A percentile compares a stretch with the other conserved stretches of the same genome.
phyloP scores from a whole-genome alignment of 129 eudicot genomes.

The Chrysanthemum lavandulifolium region DNA sequence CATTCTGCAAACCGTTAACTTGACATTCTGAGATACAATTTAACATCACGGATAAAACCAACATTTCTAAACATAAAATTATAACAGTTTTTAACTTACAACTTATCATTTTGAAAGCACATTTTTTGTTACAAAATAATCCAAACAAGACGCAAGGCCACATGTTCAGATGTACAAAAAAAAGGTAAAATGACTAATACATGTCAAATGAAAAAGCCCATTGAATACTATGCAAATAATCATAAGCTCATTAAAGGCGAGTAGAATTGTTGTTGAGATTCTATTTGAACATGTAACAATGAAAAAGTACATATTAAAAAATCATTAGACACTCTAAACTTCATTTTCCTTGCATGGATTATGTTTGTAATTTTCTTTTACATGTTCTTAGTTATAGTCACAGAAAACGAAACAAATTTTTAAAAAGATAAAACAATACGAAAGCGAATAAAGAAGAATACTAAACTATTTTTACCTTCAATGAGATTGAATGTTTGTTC shows the following conservation, averaged over 20 bases:
- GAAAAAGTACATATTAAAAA: neutral
- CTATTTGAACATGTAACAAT: neutral
- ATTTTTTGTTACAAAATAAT: no score
- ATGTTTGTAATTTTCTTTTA: neutral
- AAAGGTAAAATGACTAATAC: neutral
- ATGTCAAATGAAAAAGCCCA: neutral
- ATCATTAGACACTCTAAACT: neutral
- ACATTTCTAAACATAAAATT: no score
- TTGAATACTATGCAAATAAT: no score
- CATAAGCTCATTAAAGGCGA: neutral
- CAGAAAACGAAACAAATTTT: neutral
- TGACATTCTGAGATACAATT: no score
- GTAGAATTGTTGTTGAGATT: neutral
- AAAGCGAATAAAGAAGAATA: neutral
- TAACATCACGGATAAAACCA: no score
- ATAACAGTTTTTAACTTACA: no score
- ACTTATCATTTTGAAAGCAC: no score
- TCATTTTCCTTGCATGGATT: constrained; percentile 1
- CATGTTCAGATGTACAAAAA: neutral
- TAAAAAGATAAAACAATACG: neutral
- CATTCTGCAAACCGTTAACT: no score
- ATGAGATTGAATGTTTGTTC: constrained; percentile 41
- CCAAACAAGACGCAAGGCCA: no score
- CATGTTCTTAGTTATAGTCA: neutral
- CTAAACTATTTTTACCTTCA: constrained; percentile 40